Evolutionary conservation across 139 green algal species (phyloP).

Genomic region (Diplosphaera chodatii): DNA sequence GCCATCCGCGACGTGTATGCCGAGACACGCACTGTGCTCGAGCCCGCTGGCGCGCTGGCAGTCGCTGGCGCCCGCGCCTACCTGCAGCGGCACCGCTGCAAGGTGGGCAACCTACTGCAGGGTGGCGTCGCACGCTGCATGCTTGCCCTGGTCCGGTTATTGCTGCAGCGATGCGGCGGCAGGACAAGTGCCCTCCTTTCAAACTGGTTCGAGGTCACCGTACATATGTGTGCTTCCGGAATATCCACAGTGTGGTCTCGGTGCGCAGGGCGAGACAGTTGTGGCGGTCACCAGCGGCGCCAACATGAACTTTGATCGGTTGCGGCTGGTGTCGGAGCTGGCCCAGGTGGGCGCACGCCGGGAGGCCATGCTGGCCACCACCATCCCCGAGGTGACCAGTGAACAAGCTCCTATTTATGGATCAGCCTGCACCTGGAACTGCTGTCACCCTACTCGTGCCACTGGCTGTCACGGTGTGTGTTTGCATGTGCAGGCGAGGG

Average conservation of each 20-base stretch:
- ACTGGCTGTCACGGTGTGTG: too few relatives aligned
- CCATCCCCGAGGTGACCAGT: conserved; percentile 79
- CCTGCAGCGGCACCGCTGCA: conserved; percentile 44
- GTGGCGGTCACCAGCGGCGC: conserved; percentile 61
- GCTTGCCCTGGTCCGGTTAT: too few relatives aligned
- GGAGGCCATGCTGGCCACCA: conserved; percentile 81
- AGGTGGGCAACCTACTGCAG: too few relatives aligned
- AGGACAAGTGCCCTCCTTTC: too few relatives aligned
- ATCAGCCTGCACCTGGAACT: too few relatives aligned
- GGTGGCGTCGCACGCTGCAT: too few relatives aligned
- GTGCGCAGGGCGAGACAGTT: conserved; percentile 58
- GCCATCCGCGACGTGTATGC: conserved; percentile 89
- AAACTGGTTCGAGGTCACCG: too few relatives aligned
- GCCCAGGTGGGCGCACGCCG: conserved; percentile 77
- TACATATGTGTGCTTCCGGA: too few relatives aligned
- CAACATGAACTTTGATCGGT: conserved; percentile 96
- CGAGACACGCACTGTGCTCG: conserved; percentile 79
- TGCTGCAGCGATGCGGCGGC: too few relatives aligned
- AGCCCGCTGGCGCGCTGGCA: conserved; percentile 88
- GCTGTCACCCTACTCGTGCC: too few relatives aligned
- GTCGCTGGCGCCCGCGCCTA: conserved; percentile 88
- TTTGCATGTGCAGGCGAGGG: not conserved
- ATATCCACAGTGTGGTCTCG: too few relatives aligned
- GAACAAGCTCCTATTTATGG: too few relatives aligned
- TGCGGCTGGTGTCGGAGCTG: conserved; percentile 89